A percentile compares a stretch with the other conserved stretches of the same genome.
Conservation (phyloP, 805 yeast species). For the Saccharomycopsis sp. region DNA sequence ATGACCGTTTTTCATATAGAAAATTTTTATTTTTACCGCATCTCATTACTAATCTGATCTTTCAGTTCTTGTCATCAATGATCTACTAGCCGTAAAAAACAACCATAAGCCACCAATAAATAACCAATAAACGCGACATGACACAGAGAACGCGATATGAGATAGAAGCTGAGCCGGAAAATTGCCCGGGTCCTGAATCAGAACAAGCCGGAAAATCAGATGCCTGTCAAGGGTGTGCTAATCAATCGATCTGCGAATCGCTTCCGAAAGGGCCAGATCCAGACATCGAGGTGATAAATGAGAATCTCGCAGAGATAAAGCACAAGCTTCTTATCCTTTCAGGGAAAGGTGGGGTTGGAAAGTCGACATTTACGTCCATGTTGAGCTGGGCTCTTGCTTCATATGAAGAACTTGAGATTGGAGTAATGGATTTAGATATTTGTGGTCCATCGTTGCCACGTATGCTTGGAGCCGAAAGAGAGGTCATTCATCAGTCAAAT, state of each 20-base stretch:
- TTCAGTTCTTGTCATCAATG: no score
- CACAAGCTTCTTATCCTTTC: slow-evolving; percentile 76
- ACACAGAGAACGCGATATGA: not conserved
- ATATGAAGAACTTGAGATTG: slow-evolving; percentile 74
- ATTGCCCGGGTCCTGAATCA: slow-evolving; percentile 97
- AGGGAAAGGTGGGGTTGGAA: slow-evolving; percentile 75
- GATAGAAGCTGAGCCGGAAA: slow-evolving; percentile 81
- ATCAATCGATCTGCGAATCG: slow-evolving; percentile 82
- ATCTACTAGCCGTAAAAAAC: not conserved
- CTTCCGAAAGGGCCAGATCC: slow-evolving; percentile 94
- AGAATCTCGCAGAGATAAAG: slow-evolving; percentile 52
- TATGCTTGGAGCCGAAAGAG: slow-evolving; percentile 89
- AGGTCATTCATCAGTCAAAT: slow-evolving; percentile 79
- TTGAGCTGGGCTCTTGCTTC: slow-evolving; percentile 90
- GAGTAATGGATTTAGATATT: slow-evolving; percentile 94
- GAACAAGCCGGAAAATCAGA: slow-evolving; percentile 90
- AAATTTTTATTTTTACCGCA: not conserved
- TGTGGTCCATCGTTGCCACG: slow-evolving; percentile 97
- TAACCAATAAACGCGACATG: not conserved
- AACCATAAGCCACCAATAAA: not conserved
- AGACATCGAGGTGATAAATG: slow-evolving; percentile 70
- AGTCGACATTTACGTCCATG: slow-evolving; percentile 87
- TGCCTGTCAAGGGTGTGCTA: slow-evolving; percentile 93
- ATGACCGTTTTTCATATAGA: not conserved
- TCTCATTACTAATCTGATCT: not conserved